Percentiles rank a stretch among this genome's conserved stretches.
These are phyloP conservation scores for Eucalyptus rudis DNA, from an alignment of 345 rosid genomes.

Conservation along the genomic window DNA sequence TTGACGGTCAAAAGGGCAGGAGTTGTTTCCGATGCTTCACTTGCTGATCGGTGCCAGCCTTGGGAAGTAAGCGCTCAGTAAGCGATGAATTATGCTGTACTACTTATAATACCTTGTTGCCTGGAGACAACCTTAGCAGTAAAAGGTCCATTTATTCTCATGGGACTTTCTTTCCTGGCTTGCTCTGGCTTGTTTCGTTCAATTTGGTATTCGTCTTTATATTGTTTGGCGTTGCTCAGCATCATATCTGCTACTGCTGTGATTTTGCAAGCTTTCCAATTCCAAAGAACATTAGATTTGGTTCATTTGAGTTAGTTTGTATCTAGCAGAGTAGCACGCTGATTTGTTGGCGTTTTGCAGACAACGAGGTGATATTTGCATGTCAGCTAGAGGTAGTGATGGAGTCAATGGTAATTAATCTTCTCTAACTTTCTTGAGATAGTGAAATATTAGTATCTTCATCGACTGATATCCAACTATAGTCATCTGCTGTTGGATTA, in stretches of 20 bases:
- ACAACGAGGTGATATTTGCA: constrained; percentile 32
- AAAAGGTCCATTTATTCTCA: too few relatives aligned
- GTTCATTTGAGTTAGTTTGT: not conserved
- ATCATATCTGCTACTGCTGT: not conserved
- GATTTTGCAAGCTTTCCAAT: not conserved
- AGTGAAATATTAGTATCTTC: not conserved
- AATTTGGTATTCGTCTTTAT: not conserved
- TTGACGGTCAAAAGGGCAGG: too few relatives aligned
- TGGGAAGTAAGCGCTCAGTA: too few relatives aligned
- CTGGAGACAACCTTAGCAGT: too few relatives aligned
- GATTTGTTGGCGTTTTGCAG: constrained; percentile 26
- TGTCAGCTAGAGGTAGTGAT: constrained; percentile 12
- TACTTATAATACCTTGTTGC: too few relatives aligned
- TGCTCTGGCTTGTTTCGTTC: not conserved
- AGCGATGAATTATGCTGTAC: too few relatives aligned
- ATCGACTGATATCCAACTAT: constrained; percentile 4
- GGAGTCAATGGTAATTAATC: constrained; percentile 25
- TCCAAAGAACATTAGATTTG: not conserved
- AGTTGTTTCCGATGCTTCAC: too few relatives aligned
- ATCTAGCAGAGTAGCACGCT: not conserved
- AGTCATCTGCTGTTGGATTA: not conserved
- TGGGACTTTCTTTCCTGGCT: not conserved
- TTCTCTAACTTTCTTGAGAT: not conserved
- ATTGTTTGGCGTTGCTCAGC: not conserved
- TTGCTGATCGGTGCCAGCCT: too few relatives aligned